A percentile compares a stretch with the other conserved stretches of the same genome.
These are phyloP conservation scores for Galerina sulciceps DNA, from an alignment of 768 basidiomycete species.

Conservation along the genomic window DNA sequence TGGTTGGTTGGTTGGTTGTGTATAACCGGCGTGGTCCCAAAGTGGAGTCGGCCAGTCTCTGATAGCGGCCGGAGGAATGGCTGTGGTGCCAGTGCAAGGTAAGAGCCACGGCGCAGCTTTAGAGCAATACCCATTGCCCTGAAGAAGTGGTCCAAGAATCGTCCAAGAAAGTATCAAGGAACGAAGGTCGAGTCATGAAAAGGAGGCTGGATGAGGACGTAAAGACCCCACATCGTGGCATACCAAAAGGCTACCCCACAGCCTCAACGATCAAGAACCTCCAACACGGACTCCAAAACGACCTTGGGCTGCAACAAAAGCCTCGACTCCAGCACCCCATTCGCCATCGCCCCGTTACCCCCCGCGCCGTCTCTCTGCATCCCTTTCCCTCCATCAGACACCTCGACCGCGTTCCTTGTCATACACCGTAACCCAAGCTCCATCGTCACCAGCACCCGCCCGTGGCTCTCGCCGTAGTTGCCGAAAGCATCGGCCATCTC, in stretches of 20 bases:
- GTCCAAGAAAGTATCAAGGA: no score
- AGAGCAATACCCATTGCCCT: no score
- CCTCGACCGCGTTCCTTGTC: slow-evolving; percentile 43
- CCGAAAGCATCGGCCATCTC: slow-evolving; percentile 69
- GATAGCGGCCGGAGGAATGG: no score
- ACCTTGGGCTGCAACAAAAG: slow-evolving; percentile 75
- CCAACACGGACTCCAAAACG: slow-evolving; percentile 70
- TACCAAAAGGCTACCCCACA: neutral
- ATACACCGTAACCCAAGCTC: slow-evolving; percentile 74
- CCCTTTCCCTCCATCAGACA: slow-evolving; percentile 3
- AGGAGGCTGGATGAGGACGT: no score
- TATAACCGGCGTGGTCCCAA: no score
- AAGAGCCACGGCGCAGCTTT: no score
- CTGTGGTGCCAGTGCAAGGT: no score
- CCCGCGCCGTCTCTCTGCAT: neutral
- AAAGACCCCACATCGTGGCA: neutral
- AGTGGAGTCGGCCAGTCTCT: no score
- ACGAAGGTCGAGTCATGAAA: no score
- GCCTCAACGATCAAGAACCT: slow-evolving; percentile 35
- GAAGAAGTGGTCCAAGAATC: no score
- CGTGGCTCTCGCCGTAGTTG: slow-evolving; percentile 53
- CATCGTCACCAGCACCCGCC: slow-evolving; percentile 66
- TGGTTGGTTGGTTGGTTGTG: no score
- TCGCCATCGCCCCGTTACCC: slow-evolving; percentile 19
- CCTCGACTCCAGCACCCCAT: slow-evolving; percentile 56